Base-by-base conservation (phyloP, 352 stramenopile species). In the Achlya hypogyna region DNA sequence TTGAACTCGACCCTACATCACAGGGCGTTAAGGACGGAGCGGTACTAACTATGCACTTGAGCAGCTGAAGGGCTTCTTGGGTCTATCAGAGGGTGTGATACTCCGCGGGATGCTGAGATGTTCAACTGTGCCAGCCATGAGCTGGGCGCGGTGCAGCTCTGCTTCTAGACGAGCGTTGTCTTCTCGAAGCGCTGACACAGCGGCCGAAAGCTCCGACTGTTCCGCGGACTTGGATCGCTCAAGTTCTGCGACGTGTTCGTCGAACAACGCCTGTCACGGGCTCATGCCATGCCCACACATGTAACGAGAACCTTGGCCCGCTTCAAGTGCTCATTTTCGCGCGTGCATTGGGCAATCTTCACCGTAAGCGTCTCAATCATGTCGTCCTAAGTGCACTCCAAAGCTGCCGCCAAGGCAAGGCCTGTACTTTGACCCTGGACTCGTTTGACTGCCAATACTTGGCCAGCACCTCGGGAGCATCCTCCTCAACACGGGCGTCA, bases 281-380 rank as follows among this genome's bases (percentile, higher is more conserved):
- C n/a, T n/a, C n/a, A n/a, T n/a, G n/a, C n/a, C n/a, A n/a, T n/a
- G n/a, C n/a, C n/a, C n/a, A n/a, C n/a, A n/a, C n/a, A n/a, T n/a
- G n/a, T n/a, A n/a, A n/a, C n/a, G n/a, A n/a, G n/a, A n/a, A 56
- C 49, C 31, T 56, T 56, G 31, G 25, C 31, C 31, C 49, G 49
- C 31, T 56, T 56, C 12, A 56, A n/a, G 25, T 56, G 31, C 8
- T 56, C 49, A 20, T 35, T 56, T 20, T 56, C 8, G 25, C 31
- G 25, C 8, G 49, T 56, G 8, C 49, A 56, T 16, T 56, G 49
- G 4, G 49, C 49, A 10, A 56, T 56, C 10, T 20, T 10, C 2
- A 56, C 25, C 12, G 12, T 56, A 9, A 56, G 31, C 31, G 49
- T 56, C 49, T 56, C 49, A 56, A 56, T 56, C 49, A 56, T 56